Base-by-base conservation (phyloP, 148 eudicot species). In the Salicornia ramosissima region DNA sequence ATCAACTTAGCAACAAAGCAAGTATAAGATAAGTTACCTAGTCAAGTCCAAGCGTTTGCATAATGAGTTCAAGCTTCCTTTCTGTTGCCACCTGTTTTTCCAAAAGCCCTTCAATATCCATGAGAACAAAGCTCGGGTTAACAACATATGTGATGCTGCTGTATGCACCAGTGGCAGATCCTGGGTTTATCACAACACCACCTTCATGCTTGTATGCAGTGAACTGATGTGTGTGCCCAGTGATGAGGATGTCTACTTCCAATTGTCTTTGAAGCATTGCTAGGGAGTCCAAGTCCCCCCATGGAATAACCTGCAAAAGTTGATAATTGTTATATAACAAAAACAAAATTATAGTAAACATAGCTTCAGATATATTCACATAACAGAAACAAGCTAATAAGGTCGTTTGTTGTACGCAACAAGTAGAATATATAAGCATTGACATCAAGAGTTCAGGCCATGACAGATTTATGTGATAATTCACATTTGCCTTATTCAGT, bases 141-240 rank as follows among this genome's bases (percentile, higher is more conserved):
- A 90, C 98, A 57, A 90, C 97, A 43, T 90, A 94, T 21, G 98
- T 94, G 75, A 94, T 84, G 79, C 98, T 87, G 81, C 97, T 94
- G 79, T 90, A 83, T 59, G 98, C 92, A 70, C 98, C 98, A 0
- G 98, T 93, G 29, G 96, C 98, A 46, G 98, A 90, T 64, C 98
- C 98, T 3, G 98, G 98, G 79, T 93, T 93, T 47, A 93, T 93
- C 56, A 93, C 98, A 5, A 93, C 98, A 4, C 98, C 98, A 18
- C 95, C 98, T 83, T 93, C 98, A 43, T 93, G 98, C 81, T 93
- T 93, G 89, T 93, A 93, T 54, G 98, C 98, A 64, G 89, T 93
- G 74, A 93, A 93, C 81, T 93, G 98, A 76, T 93, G 98, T 43
- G 98, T 93, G 83, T 93, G 98, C 52, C 97, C 98, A 0, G 85